Conservation (phyloP, 495 filamentous ascomycete genomes). For the Haplographium delicatum region DNA sequence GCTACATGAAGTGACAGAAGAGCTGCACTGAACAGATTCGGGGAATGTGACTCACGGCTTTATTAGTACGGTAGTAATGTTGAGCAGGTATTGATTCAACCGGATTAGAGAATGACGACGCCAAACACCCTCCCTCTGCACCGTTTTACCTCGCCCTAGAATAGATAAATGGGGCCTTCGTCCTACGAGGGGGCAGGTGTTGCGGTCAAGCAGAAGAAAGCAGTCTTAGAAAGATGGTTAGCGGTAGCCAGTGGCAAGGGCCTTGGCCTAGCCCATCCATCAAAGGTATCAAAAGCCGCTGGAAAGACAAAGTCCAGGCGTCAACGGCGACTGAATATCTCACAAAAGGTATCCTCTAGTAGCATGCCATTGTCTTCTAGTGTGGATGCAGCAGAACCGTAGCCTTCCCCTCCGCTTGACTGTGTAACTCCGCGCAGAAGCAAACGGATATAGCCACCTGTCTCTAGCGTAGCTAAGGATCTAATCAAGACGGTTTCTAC, state of each 20-base stretch:
- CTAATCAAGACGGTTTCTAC: constrained; percentile 5
- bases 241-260: constrained; percentile 8
- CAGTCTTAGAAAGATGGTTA: constrained; percentile 13
- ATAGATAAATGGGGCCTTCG: constrained; percentile 14
- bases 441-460: constrained; percentile 8
- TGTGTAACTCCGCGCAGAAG: constrained; percentile 4
- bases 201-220: constrained; percentile 12
- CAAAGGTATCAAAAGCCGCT: constrained; percentile 21
- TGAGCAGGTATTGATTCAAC: constrained; percentile 14
- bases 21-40: neutral
- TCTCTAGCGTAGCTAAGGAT: constrained; percentile 3
- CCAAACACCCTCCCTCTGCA: constrained; percentile 9
- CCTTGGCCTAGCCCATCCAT: constrained; percentile 20
- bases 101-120: constrained; percentile 10
- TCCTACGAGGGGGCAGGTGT: constrained; percentile 11
- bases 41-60: neutral
- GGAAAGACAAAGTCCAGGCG: constrained; percentile 11
- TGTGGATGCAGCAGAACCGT: constrained; percentile 3
- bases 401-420: constrained; percentile 3
- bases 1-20: neutral
- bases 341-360: constrained; percentile 15
- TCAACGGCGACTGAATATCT: constrained; percentile 3
- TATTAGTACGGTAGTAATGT: neutral
- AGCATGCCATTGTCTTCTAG: neutral
- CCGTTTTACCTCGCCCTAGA: constrained; percentile 11